phyloP scores from a whole-genome alignment of 1,284 basidiomycete species.

The Schizopora paradoxa region DNA sequence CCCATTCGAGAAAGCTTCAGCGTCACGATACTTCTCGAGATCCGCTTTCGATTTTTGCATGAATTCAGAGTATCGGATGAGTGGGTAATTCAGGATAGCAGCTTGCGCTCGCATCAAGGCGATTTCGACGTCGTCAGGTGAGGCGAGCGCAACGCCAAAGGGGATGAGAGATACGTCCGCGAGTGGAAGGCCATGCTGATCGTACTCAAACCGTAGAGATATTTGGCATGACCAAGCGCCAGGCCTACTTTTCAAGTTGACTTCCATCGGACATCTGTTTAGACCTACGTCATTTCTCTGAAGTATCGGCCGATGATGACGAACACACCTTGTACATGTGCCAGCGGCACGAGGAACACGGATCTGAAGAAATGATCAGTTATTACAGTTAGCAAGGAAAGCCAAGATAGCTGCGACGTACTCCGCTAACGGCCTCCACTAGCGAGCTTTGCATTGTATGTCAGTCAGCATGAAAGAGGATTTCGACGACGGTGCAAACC shows the following conservation, averaged over 20 bases:
- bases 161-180: not conserved
- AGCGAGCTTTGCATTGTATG: conserved; percentile 20
- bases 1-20: conserved; percentile 11
- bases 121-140: conserved; percentile 25
- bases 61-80: conserved; percentile 16
- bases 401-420: too few species aligned
- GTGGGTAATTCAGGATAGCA: conserved; percentile 26
- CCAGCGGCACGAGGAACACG: conserved; percentile 34
- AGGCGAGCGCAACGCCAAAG: conserved; percentile 22
- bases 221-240: conserved; percentile 32
- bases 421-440: conserved; percentile 24
- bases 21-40: conserved; percentile 14
- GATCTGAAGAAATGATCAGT: conserved; percentile 22
- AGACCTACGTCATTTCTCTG: too few species aligned
- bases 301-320: too few species aligned
- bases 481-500: not conserved
- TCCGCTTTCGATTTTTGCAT: conserved; percentile 19
- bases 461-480: not conserved
- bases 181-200: conserved; percentile 11
- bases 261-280: conserved; percentile 27
- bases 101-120: conserved; percentile 29
- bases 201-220: conserved; percentile 27
- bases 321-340: conserved; percentile 30
- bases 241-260: conserved; percentile 19
- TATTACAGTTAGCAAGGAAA: not conserved